Conservation (phyloP, 108 stramenopile genomes). For the Cyclotella baltica region DNA sequence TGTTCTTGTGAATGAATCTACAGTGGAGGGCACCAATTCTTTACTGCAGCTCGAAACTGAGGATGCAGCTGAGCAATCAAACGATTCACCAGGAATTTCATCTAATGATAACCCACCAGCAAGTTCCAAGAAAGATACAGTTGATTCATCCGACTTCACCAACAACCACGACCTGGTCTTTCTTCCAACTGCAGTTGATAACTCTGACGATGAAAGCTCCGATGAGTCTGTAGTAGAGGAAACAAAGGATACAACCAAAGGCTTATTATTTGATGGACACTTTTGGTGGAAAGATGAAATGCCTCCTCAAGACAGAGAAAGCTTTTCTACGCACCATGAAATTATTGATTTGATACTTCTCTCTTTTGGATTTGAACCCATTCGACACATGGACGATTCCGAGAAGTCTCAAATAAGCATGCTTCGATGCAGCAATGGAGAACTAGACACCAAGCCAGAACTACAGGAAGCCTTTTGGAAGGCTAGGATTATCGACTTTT, state of each 20-base stretch:
- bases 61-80: neutral
- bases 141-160: conserved; percentile 8
- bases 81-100: neutral
- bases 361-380: conserved; percentile 34
- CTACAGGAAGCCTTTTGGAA: conserved; percentile 8
- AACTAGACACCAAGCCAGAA: neutral
- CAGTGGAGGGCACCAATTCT: neutral
- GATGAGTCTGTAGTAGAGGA: neutral
- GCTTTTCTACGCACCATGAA: neutral
- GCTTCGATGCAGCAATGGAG: neutral
- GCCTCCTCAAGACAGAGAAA: neutral
- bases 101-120: neutral
- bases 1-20: neutral
- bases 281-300: conserved; percentile 43
- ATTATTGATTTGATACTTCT: conserved; percentile 25
- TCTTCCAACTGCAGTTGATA: conserved; percentile 20
- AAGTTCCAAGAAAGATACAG: neutral
- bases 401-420: neutral
- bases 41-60: too few relatives aligned
- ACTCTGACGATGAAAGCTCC: neutral
- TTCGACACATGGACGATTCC: neutral
- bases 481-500: conserved; percentile 43
- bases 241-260: neutral
- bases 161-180: conserved; percentile 38
- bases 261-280: conserved; percentile 21